phyloP scores from a whole-genome alignment of 176 grass and related monocot genomes.

The Triticum monococcum region DNA sequence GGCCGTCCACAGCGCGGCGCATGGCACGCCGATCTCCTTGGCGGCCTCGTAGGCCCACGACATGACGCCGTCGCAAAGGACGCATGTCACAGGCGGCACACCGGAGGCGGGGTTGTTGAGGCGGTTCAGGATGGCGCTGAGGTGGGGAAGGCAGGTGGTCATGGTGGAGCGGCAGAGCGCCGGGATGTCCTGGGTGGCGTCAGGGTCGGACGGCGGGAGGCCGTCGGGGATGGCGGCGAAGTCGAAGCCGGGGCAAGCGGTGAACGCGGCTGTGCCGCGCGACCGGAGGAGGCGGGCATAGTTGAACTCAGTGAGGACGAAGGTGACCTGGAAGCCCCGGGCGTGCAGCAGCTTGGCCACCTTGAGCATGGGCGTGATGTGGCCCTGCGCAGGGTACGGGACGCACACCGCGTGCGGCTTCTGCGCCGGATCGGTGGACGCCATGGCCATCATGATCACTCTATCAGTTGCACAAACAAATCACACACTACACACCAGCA shows the following conservation, averaged over 20 bases:
- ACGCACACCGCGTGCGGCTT: conserved; percentile 23
- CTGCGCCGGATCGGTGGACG: background rate
- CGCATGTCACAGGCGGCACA: background rate
- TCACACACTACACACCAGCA: no score
- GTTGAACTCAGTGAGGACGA: conserved; percentile 69
- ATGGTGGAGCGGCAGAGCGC: conserved; percentile 6
- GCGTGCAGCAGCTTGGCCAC: conserved; percentile 62
- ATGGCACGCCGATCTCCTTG: background rate
- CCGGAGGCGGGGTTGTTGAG: background rate
- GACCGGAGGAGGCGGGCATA: conserved; percentile 26
- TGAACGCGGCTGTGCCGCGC: background rate
- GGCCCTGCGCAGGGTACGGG: conserved; percentile 88
- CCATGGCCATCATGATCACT: background rate
- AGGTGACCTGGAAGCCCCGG: conserved; percentile 62
- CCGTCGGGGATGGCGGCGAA: conserved; percentile 47
- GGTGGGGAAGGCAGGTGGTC: background rate
- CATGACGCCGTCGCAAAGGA: background rate
- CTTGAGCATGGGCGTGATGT: conserved; percentile 87
- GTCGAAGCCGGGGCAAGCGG: background rate
- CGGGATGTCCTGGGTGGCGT: conserved; percentile 47
- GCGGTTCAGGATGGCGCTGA: background rate
- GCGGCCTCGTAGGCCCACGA: background rate
- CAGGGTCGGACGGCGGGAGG: conserved; percentile 31
- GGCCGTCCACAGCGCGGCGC: conserved; percentile 1
- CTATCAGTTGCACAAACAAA: no score